Percentiles rank a stretch among this genome's conserved stretches.
Conservation (phyloP, 1,284 basidiomycete genomes). For the Pyrrhoderma noxium region DNA sequence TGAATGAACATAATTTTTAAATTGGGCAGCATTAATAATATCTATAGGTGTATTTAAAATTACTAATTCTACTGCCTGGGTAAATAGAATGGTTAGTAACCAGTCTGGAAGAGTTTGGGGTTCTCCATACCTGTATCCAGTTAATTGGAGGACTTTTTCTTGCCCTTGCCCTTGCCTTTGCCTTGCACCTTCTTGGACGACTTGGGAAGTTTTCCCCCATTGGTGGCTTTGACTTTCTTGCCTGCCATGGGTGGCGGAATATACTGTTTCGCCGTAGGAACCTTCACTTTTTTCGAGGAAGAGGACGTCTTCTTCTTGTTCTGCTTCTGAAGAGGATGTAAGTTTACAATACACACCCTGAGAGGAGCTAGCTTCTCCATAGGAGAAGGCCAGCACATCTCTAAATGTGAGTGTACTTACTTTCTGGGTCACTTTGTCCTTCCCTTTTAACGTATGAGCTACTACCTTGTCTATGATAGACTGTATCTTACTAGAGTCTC, state of each 20-base stretch:
- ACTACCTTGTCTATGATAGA: slow-evolving; percentile 21
- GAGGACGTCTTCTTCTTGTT: too few species aligned
- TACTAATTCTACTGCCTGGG: neutral
- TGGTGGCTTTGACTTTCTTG: neutral
- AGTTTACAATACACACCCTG: too few species aligned
- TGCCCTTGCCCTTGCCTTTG: neutral
- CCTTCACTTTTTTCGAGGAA: too few species aligned
- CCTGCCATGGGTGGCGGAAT: too few species aligned
- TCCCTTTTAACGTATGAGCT: neutral
- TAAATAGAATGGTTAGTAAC: neutral
- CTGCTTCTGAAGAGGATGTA: too few species aligned
- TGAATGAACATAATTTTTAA: neutral
- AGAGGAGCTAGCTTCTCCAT: too few species aligned
- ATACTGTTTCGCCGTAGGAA: too few species aligned
- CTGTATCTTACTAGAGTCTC: slow-evolving; percentile 21
- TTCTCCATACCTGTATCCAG: neutral
- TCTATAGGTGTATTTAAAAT: neutral
- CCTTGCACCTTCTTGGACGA: neutral
- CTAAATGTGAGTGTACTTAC: neutral
- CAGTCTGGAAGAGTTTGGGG: neutral
- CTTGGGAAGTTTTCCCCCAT: neutral
- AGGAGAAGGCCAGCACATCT: too few species aligned
- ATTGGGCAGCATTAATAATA: neutral
- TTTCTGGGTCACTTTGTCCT: neutral
- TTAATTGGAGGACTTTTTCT: neutral